phyloP scores from a whole-genome alignment of 352 stramenopile genomes.

The Globisporangium okanoganense region DNA sequence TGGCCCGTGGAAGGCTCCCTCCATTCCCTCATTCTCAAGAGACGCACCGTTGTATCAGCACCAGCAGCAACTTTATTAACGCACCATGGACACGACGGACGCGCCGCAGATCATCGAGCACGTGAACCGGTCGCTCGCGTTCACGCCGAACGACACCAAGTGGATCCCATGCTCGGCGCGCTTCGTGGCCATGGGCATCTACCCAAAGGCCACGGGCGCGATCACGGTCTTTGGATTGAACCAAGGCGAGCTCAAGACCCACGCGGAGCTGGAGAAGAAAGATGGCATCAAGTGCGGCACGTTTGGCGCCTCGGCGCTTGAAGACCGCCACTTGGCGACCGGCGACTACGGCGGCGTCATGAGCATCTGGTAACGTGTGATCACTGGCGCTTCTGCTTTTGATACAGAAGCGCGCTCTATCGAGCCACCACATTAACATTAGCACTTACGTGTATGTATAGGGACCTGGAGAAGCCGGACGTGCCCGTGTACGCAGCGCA shows the following conservation, averaged over 20 bases:
- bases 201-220: constrained; percentile 90
- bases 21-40: neutral
- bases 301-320: constrained; percentile 91
- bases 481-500: constrained; percentile 86
- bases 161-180: constrained; percentile 94
- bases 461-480: constrained; percentile 80
- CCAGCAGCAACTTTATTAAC: neutral
- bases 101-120: constrained; percentile 97
- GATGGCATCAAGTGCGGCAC: constrained; percentile 95
- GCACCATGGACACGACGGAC: constrained; percentile 92
- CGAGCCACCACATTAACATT: too few relatives aligned
- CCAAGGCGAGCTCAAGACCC: constrained; percentile 77
- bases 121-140: constrained; percentile 88
- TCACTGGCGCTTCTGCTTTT: neutral
- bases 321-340: constrained; percentile 85
- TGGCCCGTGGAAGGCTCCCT: neutral
- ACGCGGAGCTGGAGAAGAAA: constrained; percentile 69
- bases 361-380: constrained; percentile 61
- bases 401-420: too few relatives aligned
- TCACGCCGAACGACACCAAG: constrained; percentile 93
- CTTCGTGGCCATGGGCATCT: constrained; percentile 92
- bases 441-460: too few relatives aligned
- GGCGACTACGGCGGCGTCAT: constrained; percentile 77
- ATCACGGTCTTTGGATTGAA: constrained; percentile 91
- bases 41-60: neutral